Evolutionary conservation across 2,329 filamentous ascomycete genomes (phyloP).

Genomic region (Trichoderma atrobrunneum): DNA sequence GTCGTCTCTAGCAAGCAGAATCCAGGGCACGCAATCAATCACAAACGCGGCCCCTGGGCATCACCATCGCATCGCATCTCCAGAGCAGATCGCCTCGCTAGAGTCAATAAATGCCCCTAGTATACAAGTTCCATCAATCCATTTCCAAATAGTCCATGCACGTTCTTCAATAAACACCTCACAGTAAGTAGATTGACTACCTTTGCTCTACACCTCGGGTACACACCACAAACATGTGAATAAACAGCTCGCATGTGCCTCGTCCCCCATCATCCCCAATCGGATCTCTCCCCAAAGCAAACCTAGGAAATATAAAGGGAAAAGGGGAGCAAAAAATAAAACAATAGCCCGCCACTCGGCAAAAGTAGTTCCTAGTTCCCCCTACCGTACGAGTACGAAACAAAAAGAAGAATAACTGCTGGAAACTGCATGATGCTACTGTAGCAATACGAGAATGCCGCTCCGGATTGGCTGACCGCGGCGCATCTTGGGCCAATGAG

Average conservation of each 20-base stretch:
- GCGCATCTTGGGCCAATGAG: slow-evolving; percentile 7
- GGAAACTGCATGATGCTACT: neutral
- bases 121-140: too few species aligned
- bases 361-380: neutral
- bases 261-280: neutral
- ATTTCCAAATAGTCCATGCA: neutral
- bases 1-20: neutral
- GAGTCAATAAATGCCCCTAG: neutral
- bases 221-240: neutral
- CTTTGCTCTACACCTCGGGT: neutral
- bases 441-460: neutral
- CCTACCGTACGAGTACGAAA: neutral
- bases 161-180: neutral
- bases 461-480: neutral
- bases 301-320: neutral
- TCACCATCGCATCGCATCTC: slow-evolving; percentile 4
- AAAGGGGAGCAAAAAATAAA: neutral
- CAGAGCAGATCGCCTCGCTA: neutral
- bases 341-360: neutral
- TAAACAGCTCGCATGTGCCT: neutral
- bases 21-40: neutral
- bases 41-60: neutral
- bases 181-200: neutral
- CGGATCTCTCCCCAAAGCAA: slow-evolving; percentile 2
- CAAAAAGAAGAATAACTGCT: neutral